These are phyloP conservation scores for Amyloporia xantha DNA, from an alignment of 768 basidiomycete genomes.

Conservation along the genomic window DNA sequence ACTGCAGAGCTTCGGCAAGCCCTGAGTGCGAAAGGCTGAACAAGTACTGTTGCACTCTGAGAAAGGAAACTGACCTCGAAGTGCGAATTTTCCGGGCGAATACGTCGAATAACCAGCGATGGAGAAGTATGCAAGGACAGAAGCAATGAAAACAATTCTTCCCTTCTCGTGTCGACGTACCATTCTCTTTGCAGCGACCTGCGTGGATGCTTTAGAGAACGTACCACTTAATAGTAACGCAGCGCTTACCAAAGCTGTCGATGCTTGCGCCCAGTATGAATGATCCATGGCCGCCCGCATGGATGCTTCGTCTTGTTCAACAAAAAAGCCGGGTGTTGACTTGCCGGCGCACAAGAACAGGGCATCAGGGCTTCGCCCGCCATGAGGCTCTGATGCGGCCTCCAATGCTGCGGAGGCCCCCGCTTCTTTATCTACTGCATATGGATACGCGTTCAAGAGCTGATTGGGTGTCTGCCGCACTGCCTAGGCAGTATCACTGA, in stretches of 20 bases:
- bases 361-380: conserved; percentile 62
- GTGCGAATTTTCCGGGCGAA: conserved; percentile 78
- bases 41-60: neutral
- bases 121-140: conserved; percentile 66
- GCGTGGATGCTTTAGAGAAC: too few relatives aligned
- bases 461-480: conserved; percentile 51
- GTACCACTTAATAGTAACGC: neutral
- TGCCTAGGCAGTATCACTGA: conserved; percentile 30
- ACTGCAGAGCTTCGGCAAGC: conserved; percentile 76
- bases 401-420: conserved; percentile 57
- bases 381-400: conserved; percentile 47
- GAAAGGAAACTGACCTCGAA: conserved; percentile 49
- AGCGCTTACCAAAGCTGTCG: conserved; percentile 43
- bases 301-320: conserved; percentile 59
- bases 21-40: conserved; percentile 41
- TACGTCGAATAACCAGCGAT: conserved; percentile 78
- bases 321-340: conserved; percentile 63
- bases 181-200: conserved; percentile 68
- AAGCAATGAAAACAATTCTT: conserved; percentile 73
- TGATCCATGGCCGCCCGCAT: conserved; percentile 52
- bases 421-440: conserved; percentile 46
- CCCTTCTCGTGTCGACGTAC: conserved; percentile 48
- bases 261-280: conserved; percentile 51
- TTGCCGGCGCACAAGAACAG: conserved; percentile 77
- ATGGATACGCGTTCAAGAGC: conserved; percentile 59